Percentiles rank a stretch among this genome's conserved stretches.
Evolutionary conservation across 2,329 filamentous ascomycete species (phyloP).

Genomic region (Ramularia endophylla): DNA sequence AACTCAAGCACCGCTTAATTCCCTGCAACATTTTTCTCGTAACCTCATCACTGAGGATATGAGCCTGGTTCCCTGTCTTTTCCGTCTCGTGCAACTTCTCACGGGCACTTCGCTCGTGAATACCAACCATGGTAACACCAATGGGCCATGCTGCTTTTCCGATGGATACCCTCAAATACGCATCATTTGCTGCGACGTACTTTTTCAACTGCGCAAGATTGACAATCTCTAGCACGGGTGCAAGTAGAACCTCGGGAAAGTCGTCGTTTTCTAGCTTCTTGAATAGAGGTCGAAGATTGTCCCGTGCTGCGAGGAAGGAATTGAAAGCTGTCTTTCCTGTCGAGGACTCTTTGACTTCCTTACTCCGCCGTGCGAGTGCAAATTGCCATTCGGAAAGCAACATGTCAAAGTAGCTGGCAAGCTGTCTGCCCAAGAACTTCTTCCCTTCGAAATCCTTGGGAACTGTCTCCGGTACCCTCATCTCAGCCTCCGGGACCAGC

Average conservation of each 20-base stretch:
- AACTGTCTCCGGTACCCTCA: constrained; percentile 67
- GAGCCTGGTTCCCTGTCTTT: constrained; percentile 59
- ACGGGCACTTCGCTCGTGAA: constrained; percentile 90
- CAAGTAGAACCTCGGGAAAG: constrained; percentile 65
- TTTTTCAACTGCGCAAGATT: constrained; percentile 80
- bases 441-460: constrained; percentile 59
- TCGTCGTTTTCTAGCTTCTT: constrained; percentile 79
- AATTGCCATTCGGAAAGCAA: constrained; percentile 82
- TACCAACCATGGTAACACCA: constrained; percentile 99
- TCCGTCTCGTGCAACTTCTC: constrained; percentile 85
- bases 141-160: constrained; percentile 77
- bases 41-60: constrained; percentile 95
- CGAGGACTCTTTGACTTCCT: constrained; percentile 61
- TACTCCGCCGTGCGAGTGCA: constrained; percentile 59
- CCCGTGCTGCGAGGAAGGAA: constrained; percentile 79
- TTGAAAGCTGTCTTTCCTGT: constrained; percentile 75
- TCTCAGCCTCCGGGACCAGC: constrained; percentile 76
- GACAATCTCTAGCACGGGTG: constrained; percentile 86
- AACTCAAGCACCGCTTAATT: constrained; percentile 93
- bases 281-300: constrained; percentile 86
- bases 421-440: constrained; percentile 73
- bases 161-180: constrained; percentile 87
- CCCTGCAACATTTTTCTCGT: constrained; percentile 96
- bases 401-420: constrained; percentile 95
- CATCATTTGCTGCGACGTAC: constrained; percentile 96